Conservation (phyloP, 768 basidiomycete genomes). For the Boletus bicolor region DNA sequence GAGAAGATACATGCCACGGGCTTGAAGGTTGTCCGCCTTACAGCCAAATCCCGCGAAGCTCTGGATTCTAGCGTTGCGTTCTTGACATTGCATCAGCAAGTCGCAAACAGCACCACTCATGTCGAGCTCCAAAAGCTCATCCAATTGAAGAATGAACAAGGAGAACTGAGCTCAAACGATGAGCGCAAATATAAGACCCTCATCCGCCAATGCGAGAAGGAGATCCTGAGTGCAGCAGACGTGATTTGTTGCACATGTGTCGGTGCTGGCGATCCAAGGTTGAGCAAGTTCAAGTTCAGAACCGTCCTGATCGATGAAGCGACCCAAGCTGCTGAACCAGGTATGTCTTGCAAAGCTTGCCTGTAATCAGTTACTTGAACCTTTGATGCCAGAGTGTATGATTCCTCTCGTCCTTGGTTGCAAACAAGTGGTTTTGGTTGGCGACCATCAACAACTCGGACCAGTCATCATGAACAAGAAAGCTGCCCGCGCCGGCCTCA, state of each 20-base stretch:
- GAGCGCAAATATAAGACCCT: slow-evolving; percentile 98
- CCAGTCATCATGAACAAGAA: slow-evolving; percentile 99
- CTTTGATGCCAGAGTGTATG: slow-evolving; percentile 79
- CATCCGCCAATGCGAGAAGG: slow-evolving; percentile 94
- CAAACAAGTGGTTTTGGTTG: slow-evolving; percentile 97
- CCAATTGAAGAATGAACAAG: slow-evolving; percentile 95
- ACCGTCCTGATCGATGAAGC: slow-evolving; percentile 99
- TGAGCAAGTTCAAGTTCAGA: slow-evolving; percentile 97
- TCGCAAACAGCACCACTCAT: slow-evolving; percentile 93
- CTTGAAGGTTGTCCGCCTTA: slow-evolving; percentile 94
- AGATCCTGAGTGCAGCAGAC: slow-evolving; percentile 91
- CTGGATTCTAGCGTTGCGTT: slow-evolving; percentile 94
- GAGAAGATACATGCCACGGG: slow-evolving; percentile 99
- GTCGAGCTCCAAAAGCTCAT: slow-evolving; percentile 98
- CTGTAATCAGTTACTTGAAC: slow-evolving; percentile 7
- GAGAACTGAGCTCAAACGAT: slow-evolving; percentile 93
- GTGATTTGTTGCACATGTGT: slow-evolving; percentile 99
- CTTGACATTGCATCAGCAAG: slow-evolving; percentile 95
- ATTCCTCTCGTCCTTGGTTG: slow-evolving; percentile 97
- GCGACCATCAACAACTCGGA: slow-evolving; percentile 94
- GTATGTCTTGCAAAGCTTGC: slow-evolving; percentile 38
- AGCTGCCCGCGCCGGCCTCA: slow-evolving; percentile 96
- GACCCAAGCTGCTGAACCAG: slow-evolving; percentile 96
- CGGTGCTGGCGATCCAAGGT: slow-evolving; percentile 92
- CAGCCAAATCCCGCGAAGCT: slow-evolving; percentile 97